Evolutionary conservation across 805 yeast genomes (phyloP), one percentile per base, ranked within the genome.

Genomic region (Schwanniomyces vanrijiae): DNA sequence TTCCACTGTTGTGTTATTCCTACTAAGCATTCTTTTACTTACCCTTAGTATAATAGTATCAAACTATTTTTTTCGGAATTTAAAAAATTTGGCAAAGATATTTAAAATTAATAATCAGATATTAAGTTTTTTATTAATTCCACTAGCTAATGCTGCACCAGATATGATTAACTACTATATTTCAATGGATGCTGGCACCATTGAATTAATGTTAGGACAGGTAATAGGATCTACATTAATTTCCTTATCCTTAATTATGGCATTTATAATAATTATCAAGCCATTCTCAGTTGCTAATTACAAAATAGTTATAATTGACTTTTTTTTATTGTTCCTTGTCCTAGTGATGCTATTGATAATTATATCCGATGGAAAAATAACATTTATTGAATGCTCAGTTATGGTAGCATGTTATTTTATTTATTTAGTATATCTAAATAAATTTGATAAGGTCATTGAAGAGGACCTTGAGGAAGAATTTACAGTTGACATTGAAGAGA

Each of bases 151-250:
- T 49, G 64, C 72, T 3, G 53, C 64, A 10, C 74, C 74, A 9
- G 77, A 71, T 50, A 54, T 71, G 19, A 50, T 70, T 16, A 69
- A 66, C 45, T 69, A 69, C 53, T 61, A 66, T 42, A 54, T 64
- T 24, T 59, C 68, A 5, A 52, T 71, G 16, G 48, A 53, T 14
- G 50, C 62, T 7, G 54, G 61, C 16, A 60, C 71, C 2, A 49
- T 62, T 1, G 73, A 69, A 31, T 50, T 71, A 18, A 68, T 69
- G 3, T 46, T 71, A 25, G 76, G 76, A 3, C 75, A 71, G 48
- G 49, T 69, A 5, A 56, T 69, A 5, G 76, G 77, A 1, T 63
- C 72, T 2, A 61, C 59, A 10, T 46, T 66, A 2, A 63, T 71
- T 10, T 60, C 66, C 37, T 60, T 69, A 43, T 61, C 70, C 1